A percentile compares a stretch with the other conserved stretches of the same genome.
Conservation (phyloP, 306 rosid genomes). For the Rosa rugosa region DNA sequence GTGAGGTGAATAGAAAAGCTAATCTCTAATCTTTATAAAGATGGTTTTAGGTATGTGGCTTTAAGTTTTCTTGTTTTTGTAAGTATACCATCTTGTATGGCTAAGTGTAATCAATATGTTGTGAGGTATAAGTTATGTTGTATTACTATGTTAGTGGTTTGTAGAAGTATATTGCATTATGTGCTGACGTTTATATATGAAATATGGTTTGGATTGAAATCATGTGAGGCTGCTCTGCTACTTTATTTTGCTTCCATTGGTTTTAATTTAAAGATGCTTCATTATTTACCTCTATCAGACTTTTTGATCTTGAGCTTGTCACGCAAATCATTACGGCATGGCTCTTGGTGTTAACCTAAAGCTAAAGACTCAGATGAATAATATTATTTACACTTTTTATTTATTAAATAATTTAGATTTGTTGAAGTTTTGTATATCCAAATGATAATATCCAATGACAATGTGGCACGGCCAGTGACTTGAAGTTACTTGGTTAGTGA, state of each 20-base stretch:
- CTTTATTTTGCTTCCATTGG: neutral
- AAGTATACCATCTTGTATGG: conserved; percentile 38
- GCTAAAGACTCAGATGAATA: neutral
- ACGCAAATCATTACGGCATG: neutral
- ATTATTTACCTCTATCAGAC: neutral
- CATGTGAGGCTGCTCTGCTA: neutral
- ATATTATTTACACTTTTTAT: too few species aligned
- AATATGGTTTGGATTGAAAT: conserved; percentile 16
- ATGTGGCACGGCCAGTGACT: too few species aligned
- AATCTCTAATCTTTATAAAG: conserved; percentile 17
- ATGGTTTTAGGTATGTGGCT: conserved; percentile 37
- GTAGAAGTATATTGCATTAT: conserved; percentile 37
- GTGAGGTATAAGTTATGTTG: conserved; percentile 29
- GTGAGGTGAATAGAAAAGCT: conserved; percentile 30
- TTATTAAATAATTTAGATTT: too few species aligned
- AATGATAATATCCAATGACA: too few species aligned
- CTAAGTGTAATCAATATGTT: conserved; percentile 36
- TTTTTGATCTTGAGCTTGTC: neutral
- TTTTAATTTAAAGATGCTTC: neutral
- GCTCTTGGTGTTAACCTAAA: neutral
- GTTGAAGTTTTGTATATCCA: too few species aligned
- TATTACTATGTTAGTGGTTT: conserved; percentile 17
- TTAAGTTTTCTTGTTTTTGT: conserved; percentile 37
- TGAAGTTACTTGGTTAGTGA: too few species aligned
- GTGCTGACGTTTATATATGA: conserved; percentile 33